phyloP scores from a whole-genome alignment of 2,329 filamentous ascomycete species.

The Hysterium pulicare region DNA sequence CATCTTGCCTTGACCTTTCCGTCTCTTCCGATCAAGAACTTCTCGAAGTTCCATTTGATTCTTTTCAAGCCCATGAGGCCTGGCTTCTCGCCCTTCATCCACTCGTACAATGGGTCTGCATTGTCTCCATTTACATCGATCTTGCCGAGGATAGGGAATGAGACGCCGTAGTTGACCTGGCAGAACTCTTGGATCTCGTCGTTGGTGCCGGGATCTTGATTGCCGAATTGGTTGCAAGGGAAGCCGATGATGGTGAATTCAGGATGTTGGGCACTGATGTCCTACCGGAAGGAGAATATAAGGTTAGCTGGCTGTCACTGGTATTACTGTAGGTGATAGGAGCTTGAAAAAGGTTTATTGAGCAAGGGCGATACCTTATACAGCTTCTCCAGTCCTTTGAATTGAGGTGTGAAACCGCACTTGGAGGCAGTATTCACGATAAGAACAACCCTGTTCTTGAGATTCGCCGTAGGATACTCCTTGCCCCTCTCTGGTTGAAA shows the following conservation, averaged over 20 bases:
- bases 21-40: conserved; percentile 86
- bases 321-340: background rate
- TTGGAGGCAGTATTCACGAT: conserved; percentile 98
- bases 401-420: conserved; percentile 98
- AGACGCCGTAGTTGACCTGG: conserved; percentile 90
- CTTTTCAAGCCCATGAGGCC: conserved; percentile 84
- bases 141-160: conserved; percentile 88
- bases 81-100: conserved; percentile 67
- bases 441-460: conserved; percentile 89
- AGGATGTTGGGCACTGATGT: conserved; percentile 63
- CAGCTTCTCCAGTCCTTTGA: conserved; percentile 82
- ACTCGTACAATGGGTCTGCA: conserved; percentile 76
- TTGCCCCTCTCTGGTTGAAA: conserved; percentile 64
- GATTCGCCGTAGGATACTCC: conserved; percentile 65
- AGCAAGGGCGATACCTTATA: conserved; percentile 60
- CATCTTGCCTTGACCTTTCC: conserved; percentile 82
- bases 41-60: conserved; percentile 99
- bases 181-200: conserved; percentile 68
- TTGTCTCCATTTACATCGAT: conserved; percentile 87
- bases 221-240: conserved; percentile 96
- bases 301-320: background rate
- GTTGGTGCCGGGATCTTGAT: conserved; percentile 77
- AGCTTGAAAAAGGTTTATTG: background rate
- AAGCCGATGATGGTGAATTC: conserved; percentile 89
- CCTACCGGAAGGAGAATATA: conserved; percentile 14